These are phyloP conservation scores for Diaporthe sp. DNA, from an alignment of 2,329 filamentous ascomycete genomes.

Conservation along the genomic window DNA sequence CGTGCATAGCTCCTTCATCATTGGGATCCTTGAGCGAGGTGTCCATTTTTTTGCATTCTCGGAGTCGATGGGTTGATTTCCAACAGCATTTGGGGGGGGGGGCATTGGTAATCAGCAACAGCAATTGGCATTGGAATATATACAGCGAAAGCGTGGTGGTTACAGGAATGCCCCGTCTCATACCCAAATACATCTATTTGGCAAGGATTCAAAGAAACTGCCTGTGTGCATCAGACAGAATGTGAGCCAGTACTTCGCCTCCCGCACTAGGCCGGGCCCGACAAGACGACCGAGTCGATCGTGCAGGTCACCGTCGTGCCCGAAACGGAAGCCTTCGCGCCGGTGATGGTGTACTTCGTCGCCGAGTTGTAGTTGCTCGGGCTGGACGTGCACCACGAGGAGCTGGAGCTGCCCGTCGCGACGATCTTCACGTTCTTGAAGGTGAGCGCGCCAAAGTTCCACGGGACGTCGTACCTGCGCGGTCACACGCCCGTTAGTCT, in stretches of 20 bases:
- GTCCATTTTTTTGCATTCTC: background rate
- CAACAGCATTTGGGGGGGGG: too few relatives aligned
- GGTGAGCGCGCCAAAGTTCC: slow-evolving; percentile 56
- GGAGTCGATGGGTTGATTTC: background rate
- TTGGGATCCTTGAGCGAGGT: background rate
- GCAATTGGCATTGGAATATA: background rate
- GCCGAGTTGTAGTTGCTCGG: slow-evolving; percentile 56
- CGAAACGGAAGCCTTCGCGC: slow-evolving; percentile 51
- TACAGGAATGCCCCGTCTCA: background rate
- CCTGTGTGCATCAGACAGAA: background rate
- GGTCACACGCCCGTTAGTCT: background rate
- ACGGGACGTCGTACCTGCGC: slow-evolving; percentile 50
- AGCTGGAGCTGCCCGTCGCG: slow-evolving; percentile 47
- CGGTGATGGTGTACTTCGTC: slow-evolving; percentile 51
- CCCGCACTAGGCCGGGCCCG: slow-evolving; percentile 46
- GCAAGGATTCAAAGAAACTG: background rate
- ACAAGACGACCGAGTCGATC: slow-evolving; percentile 59
- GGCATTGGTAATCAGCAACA: background rate
- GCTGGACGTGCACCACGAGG: slow-evolving; percentile 50
- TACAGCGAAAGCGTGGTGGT: background rate
- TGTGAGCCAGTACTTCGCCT: background rate
- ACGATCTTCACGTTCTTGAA: slow-evolving; percentile 64
- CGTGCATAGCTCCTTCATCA: background rate
- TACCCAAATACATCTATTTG: background rate
- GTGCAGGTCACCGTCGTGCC: slow-evolving; percentile 58